These are phyloP conservation scores for Spencermartinsiella europaea DNA, from an alignment of 805 yeast genomes.

Conservation along the genomic window DNA sequence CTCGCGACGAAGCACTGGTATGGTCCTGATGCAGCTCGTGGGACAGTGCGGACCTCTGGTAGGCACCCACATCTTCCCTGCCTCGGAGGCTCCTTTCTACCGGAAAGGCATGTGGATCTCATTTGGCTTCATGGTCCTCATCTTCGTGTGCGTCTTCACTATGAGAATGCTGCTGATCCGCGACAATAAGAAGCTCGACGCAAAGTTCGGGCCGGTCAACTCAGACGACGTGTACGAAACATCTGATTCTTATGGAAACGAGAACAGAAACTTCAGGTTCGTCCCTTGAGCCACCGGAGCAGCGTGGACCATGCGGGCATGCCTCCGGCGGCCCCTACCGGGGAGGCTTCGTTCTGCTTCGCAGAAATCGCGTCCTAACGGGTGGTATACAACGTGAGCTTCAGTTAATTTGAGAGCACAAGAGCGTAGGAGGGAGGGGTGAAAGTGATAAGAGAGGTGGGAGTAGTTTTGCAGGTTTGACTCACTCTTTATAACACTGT, in stretches of 20 bases:
- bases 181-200: slow-evolving; percentile 20
- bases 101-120: slow-evolving; percentile 24
- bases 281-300: too few species aligned
- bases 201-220: slow-evolving; percentile 17
- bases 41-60: slow-evolving; percentile 33
- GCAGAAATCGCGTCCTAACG: too few species aligned
- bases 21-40: slow-evolving; percentile 26
- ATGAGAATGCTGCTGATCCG: slow-evolving; percentile 11
- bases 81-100: slow-evolving; percentile 22
- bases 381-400: too few species aligned
- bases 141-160: slow-evolving; percentile 14
- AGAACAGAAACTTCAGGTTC: background rate
- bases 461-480: too few species aligned
- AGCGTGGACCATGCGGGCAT: too few species aligned
- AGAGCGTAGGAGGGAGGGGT: too few species aligned
- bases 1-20: slow-evolving; percentile 26
- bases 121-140: slow-evolving; percentile 17
- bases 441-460: too few species aligned
- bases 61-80: slow-evolving; percentile 29
- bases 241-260: background rate
- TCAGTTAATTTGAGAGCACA: too few species aligned
- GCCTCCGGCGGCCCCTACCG: too few species aligned
- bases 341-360: too few species aligned
- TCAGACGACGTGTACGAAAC: background rate
- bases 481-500: too few species aligned